These are phyloP conservation scores for Backusella morwellensis DNA, from an alignment of 192 early-diverging fungal genomes.

Conservation along the genomic window DNA sequence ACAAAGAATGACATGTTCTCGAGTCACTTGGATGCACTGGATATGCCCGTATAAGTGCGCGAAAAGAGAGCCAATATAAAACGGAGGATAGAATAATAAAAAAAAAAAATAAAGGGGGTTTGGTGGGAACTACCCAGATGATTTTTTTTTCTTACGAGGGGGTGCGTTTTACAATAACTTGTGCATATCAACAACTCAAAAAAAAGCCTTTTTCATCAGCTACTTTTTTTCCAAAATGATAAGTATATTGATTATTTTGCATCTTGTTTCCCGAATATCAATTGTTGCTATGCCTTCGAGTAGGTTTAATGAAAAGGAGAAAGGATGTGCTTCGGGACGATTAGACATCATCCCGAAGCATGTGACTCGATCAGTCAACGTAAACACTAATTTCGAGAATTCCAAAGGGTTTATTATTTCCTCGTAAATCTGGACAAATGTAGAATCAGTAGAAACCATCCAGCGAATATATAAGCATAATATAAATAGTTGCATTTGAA, in stretches of 20 bases:
- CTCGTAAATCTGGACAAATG: neutral
- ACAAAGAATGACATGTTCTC: neutral
- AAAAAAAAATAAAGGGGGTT: neutral
- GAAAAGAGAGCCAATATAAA: neutral
- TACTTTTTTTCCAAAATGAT: neutral
- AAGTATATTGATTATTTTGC: neutral
- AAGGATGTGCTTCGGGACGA: neutral
- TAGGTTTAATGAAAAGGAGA: neutral
- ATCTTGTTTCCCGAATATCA: neutral
- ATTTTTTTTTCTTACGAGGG: neutral
- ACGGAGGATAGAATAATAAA: neutral
- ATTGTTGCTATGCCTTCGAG: neutral
- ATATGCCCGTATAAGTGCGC: neutral
- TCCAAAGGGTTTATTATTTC: neutral
- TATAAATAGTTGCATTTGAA: neutral
- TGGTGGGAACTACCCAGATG: constrained; percentile 1
- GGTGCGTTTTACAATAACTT: neutral
- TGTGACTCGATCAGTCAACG: constrained; percentile 1
- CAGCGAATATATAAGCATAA: neutral
- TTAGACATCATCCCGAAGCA: neutral
- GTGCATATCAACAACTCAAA: neutral
- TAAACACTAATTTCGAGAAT: constrained; percentile 2
- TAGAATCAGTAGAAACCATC: neutral
- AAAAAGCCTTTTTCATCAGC: neutral
- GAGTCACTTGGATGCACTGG: neutral